phyloP scores from a whole-genome alignment of 108 stramenopile species.

The Conticribra weissflogii region DNA sequence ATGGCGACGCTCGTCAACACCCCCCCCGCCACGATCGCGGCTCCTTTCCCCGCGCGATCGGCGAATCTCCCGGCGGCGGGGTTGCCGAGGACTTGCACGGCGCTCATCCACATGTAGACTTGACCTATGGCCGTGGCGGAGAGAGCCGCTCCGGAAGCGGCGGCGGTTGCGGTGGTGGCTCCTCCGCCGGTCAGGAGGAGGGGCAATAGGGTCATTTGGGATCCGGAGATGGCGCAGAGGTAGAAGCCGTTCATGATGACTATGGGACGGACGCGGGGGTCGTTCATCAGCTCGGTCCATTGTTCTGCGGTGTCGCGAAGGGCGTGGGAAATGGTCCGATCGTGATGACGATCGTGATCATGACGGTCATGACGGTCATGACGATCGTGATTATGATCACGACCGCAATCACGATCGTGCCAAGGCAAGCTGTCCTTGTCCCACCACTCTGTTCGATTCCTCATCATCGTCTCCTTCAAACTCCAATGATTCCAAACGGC shows the following conservation, averaged over 20 bases:
- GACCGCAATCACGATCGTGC: too few relatives aligned
- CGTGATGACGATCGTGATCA: too few relatives aligned
- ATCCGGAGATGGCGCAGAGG: slow-evolving; percentile 78
- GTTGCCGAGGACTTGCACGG: slow-evolving; percentile 82
- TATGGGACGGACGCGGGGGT: slow-evolving; percentile 62
- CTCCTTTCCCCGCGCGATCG: slow-evolving; percentile 72
- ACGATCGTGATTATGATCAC: too few relatives aligned
- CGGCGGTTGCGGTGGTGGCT: slow-evolving; percentile 4
- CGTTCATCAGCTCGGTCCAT: slow-evolving; percentile 64
- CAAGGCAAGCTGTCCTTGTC: slow-evolving; percentile 46
- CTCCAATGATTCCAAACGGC: slow-evolving; percentile 62
- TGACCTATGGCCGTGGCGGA: slow-evolving; percentile 77
- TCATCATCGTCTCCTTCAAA: slow-evolving; percentile 64
- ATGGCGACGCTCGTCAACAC: slow-evolving; percentile 70
- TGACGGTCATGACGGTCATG: too few relatives aligned
- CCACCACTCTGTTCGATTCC: slow-evolving; percentile 9
- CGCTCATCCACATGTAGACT: slow-evolving; percentile 84
- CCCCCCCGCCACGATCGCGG: slow-evolving; percentile 76
- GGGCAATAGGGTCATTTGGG: slow-evolving; percentile 88
- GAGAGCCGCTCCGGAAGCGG: slow-evolving; percentile 65
- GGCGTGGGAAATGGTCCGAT: slow-evolving; percentile 53
- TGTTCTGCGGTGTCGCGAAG: slow-evolving; percentile 67
- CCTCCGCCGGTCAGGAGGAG: slow-evolving; percentile 67
- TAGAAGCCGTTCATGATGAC: slow-evolving; percentile 88
- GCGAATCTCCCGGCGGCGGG: slow-evolving; percentile 67